phyloP scores from a whole-genome alignment of 2,329 filamentous ascomycete genomes.

The Penicillium sp. region DNA sequence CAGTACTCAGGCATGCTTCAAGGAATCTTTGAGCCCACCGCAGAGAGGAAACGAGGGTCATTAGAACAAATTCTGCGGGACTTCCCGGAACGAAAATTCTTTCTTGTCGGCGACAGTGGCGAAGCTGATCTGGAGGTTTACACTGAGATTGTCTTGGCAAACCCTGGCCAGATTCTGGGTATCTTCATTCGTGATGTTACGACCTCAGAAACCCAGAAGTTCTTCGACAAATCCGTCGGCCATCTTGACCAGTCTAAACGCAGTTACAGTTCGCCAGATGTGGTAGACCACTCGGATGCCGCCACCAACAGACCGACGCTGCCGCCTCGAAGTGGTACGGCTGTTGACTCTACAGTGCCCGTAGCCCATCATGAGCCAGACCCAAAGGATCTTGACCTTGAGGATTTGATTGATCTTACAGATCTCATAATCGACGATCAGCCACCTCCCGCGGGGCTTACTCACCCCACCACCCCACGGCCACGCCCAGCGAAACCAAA shows the following conservation, averaged over 20 bases:
- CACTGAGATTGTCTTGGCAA: constrained; percentile 76
- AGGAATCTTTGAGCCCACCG: constrained; percentile 94
- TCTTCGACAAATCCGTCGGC: constrained; percentile 61
- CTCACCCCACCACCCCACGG: constrained; percentile 16
- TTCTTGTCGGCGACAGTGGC: constrained; percentile 88
- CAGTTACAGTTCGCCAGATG: constrained; percentile 21
- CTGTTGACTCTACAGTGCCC: constrained; percentile 19
- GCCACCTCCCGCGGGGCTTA: constrained; percentile 8
- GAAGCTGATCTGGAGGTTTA: constrained; percentile 97
- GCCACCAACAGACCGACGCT: constrained; percentile 30
- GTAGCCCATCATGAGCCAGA: constrained; percentile 11
- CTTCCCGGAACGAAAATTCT: constrained; percentile 80
- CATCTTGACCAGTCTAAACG: constrained; percentile 23
- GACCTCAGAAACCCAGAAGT: constrained; percentile 61
- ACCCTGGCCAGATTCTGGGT: constrained; percentile 72
- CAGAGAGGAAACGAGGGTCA: constrained; percentile 83
- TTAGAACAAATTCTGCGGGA: constrained; percentile 77
- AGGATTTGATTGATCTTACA: constrained; percentile 35
- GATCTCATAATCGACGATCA: constrained; percentile 24
- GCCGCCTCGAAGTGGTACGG: constrained; percentile 28
- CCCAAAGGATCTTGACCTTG: constrained; percentile 22
- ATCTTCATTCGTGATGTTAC: constrained; percentile 96
- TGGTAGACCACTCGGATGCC: constrained; percentile 23
- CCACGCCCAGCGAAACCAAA: constrained; percentile 37
- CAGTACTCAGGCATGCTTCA: constrained; percentile 95